Base-by-base conservation (phyloP, 1,139 yeast species). In the Petasospora fabianii region DNA sequence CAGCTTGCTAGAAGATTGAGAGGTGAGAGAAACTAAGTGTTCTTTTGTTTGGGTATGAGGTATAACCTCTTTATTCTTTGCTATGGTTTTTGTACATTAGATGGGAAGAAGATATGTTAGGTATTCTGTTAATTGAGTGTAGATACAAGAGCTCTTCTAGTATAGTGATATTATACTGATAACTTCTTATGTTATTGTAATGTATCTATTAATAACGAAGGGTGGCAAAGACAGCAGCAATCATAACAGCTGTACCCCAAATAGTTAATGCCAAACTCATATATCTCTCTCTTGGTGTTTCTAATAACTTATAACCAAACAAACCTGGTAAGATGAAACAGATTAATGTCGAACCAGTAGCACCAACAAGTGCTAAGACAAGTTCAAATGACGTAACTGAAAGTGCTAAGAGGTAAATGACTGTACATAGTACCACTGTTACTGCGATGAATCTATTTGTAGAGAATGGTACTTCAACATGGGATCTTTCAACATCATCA, bases 1-100 rank as follows among this genome's bases (percentile, higher is more conserved):
- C 96, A 88, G 73, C 84, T 90, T 68, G 97, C 97, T 57, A 88
- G 97, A 80, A 92, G 97, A 83, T 84, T 90, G 69, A 88, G 97
- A 77, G 97, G 97, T 69, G 97, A 83, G 75, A 82, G 92, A 80
- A 75, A 86, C 58, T 80, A 75, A 38, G 30, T 10, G 19, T 16
- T 16, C 9, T 17, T n/a, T n/a, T n/a, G n/a, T n/a, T n/a, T n/a
- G n/a, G n/a, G n/a, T n/a, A n/a, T n/a, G n/a, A n/a, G n/a, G n/a
- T n/a, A n/a, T n/a, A n/a, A n/a, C n/a, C n/a, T n/a, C n/a, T n/a
- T n/a, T n/a, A n/a, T n/a, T n/a, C n/a, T n/a, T n/a, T n/a, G n/a
- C n/a, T n/a, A n/a, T n/a, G n/a, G n/a, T n/a, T n/a, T n/a, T n/a
- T n/a, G n/a, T n/a, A n/a, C n/a, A n/a, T n/a, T n/a, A n/a, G n/a